Conservation (phyloP, 306 rosid species). For the Pueraria montana region DNA sequence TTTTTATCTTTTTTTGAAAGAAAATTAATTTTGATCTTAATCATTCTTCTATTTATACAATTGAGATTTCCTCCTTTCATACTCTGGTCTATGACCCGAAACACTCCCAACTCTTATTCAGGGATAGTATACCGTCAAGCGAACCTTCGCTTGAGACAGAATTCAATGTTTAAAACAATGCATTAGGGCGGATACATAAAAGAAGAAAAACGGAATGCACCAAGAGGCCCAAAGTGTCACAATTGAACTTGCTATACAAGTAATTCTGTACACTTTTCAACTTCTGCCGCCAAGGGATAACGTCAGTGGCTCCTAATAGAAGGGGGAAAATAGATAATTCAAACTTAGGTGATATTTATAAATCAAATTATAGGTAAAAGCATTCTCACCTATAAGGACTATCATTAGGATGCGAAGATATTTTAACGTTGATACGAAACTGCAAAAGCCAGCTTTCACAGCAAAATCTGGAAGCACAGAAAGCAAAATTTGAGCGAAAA, state of each 20-base stretch:
- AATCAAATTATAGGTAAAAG: constrained; percentile 23
- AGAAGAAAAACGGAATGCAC: constrained; percentile 50
- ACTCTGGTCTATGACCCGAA: not conserved
- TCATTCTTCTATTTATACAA: not conserved
- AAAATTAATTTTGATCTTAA: not conserved
- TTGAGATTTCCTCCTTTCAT: not conserved
- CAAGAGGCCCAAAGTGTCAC: constrained; percentile 41
- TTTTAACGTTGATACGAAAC: constrained; percentile 61
- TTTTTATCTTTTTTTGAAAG: not conserved
- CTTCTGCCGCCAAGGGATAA: constrained; percentile 48
- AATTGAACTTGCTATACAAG: constrained; percentile 42
- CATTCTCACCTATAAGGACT: constrained; percentile 70
- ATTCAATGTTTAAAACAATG: constrained; percentile 16
- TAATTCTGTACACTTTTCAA: constrained; percentile 40
- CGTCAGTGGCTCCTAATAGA: constrained; percentile 34
- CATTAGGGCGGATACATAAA: constrained; percentile 36
- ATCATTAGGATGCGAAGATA: constrained; percentile 58
- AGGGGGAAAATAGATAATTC: constrained; percentile 7
- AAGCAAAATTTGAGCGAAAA: constrained; percentile 31
- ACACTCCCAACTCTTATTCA: not conserved
- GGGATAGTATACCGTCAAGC: not conserved
- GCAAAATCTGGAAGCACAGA: constrained; percentile 65
- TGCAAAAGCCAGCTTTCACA: constrained; percentile 53
- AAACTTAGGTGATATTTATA: constrained; percentile 29
- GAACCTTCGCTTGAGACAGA: not conserved